These are phyloP conservation scores for Decorospora gaudefroyi DNA, from an alignment of 2,329 filamentous ascomycete genomes.

Conservation along the genomic window DNA sequence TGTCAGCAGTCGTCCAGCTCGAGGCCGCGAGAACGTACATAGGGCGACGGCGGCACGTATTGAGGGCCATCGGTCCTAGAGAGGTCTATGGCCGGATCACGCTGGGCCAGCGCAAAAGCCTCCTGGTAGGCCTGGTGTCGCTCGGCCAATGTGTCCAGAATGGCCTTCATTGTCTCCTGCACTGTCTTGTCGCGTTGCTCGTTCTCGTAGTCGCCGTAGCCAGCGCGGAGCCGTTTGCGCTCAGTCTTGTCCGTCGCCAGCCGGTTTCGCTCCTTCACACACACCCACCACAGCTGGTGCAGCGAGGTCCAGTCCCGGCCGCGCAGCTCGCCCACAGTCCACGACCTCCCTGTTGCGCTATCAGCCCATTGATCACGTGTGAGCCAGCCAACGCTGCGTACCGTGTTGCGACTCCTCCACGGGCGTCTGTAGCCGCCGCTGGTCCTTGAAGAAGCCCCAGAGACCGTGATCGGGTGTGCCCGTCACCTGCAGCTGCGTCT, in stretches of 20 bases:
- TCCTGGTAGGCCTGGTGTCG: slow-evolving; percentile 87
- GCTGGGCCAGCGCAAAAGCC: slow-evolving; percentile 63
- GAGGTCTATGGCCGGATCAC: slow-evolving; percentile 54
- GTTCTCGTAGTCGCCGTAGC: slow-evolving; percentile 74
- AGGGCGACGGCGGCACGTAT: slow-evolving; percentile 31
- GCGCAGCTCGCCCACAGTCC: slow-evolving; percentile 83
- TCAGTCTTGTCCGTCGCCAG: slow-evolving; percentile 78
- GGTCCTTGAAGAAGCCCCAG: slow-evolving; percentile 83
- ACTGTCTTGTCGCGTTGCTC: slow-evolving; percentile 68
- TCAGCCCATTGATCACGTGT: slow-evolving; percentile 1
- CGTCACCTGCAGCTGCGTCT: slow-evolving; percentile 62
- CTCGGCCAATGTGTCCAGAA: slow-evolving; percentile 85
- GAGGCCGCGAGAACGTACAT: slow-evolving; percentile 21
- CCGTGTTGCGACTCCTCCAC: slow-evolving; percentile 72
- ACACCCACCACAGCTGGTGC: slow-evolving; percentile 92
- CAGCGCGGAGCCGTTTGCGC: slow-evolving; percentile 67
- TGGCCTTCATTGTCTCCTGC: slow-evolving; percentile 74
- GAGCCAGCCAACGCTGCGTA: slow-evolving; percentile 44
- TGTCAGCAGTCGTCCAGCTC: slow-evolving; percentile 10
- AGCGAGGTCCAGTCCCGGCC: slow-evolving; percentile 92
- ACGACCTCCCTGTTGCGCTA: slow-evolving; percentile 65
- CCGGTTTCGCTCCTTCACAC: slow-evolving; percentile 86
- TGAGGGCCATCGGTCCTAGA: slow-evolving; percentile 30
- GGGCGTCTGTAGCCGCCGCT: slow-evolving; percentile 71
- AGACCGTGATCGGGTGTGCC: slow-evolving; percentile 80